Percentiles rank a stretch among this genome's conserved stretches.
Conservation (phyloP, 1,284 basidiomycete genomes). For the Anthracocystis setariae region DNA sequence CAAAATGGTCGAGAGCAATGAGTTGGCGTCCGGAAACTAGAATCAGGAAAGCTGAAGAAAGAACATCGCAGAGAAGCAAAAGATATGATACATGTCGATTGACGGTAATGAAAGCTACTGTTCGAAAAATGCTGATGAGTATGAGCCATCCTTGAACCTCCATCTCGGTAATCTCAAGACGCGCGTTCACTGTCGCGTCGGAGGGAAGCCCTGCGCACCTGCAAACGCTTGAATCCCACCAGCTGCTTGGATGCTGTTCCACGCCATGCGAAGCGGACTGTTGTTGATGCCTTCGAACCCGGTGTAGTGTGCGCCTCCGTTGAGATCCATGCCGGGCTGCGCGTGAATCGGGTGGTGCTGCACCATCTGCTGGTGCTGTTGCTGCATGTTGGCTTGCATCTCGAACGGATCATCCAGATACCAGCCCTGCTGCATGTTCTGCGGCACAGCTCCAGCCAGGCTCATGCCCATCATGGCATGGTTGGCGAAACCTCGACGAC, state of each 20-base stretch:
- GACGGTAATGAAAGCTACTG: too few relatives aligned
- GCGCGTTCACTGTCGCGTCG: slow-evolving; percentile 20
- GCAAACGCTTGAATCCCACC: slow-evolving; percentile 51
- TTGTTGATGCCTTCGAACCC: slow-evolving; percentile 20
- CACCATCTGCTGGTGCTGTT: slow-evolving; percentile 34
- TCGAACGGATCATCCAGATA: slow-evolving; percentile 47
- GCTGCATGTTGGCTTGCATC: slow-evolving; percentile 40
- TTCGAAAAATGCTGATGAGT: neutral
- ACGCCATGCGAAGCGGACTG: slow-evolving; percentile 39
- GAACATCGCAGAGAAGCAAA: neutral
- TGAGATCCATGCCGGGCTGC: slow-evolving; percentile 10
- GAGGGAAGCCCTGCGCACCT: slow-evolving; percentile 18
- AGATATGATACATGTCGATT: neutral
- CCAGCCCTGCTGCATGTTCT: slow-evolving; percentile 33
- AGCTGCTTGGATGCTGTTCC: slow-evolving; percentile 51
- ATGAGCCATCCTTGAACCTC: neutral
- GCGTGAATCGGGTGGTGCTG: slow-evolving; percentile 21
- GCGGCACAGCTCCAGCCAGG: slow-evolving; percentile 25
- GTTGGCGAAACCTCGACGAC: slow-evolving; percentile 26
- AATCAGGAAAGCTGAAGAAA: neutral
- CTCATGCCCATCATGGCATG: slow-evolving; percentile 39
- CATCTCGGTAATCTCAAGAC: neutral
- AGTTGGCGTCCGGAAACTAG: neutral
- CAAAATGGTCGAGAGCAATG: neutral
- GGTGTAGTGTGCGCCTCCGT: slow-evolving; percentile 9